Base-by-base conservation (phyloP, 2,329 filamentous ascomycete genomes). In the Pseudogymnoascus sp. region DNA sequence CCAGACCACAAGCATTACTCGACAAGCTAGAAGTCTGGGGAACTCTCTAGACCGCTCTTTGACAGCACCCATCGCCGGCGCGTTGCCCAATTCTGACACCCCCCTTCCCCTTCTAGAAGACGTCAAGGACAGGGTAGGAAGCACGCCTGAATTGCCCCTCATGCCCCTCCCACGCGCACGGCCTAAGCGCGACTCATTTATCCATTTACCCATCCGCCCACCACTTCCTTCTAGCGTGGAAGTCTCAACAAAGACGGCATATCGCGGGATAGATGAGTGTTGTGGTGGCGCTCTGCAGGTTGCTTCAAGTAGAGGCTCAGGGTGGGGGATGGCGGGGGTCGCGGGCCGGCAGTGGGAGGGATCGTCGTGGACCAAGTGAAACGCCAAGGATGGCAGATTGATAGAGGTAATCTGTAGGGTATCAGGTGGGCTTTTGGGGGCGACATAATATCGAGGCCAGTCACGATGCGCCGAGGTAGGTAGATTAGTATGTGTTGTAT, bases 341-440 rank as follows among this genome's bases (percentile, higher is more conserved):
- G 9, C 47, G 47, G 47, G 47, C 47, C 47, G 47, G 47, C 47
- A 54, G 25, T 54, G 47, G 28, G 28, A 50, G 25, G 43, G 47
- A 54, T 54, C 47, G 47, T 28, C 28, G n/a, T 54, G 47, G 43
- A 32, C 25, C n/a, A 18, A 18, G n/a, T 54, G 47, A 54, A 54
- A 54, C 47, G 47, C 47, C 47, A 54, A 54, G 47, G 47, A 32
- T 54, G 47, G 47, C 28, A 32, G 7, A n/a, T 54, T 54, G 47
- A 54, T 54, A 9, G 47, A 32, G 11, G 47, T 32, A 54, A 54
- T 54, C 47, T 54, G 28, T 54, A 54, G 47, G 28, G 47, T 54
- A 54, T 54, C 47, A 54, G 47, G 47, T 54, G 47, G 25, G 18
- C 47, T 12, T 54, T 54, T 16, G 47, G 47, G 47, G 47, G 47